These are phyloP conservation scores for Cucumis cinereus DNA, from an alignment of 306 rosid species.

Conservation along the genomic window DNA sequence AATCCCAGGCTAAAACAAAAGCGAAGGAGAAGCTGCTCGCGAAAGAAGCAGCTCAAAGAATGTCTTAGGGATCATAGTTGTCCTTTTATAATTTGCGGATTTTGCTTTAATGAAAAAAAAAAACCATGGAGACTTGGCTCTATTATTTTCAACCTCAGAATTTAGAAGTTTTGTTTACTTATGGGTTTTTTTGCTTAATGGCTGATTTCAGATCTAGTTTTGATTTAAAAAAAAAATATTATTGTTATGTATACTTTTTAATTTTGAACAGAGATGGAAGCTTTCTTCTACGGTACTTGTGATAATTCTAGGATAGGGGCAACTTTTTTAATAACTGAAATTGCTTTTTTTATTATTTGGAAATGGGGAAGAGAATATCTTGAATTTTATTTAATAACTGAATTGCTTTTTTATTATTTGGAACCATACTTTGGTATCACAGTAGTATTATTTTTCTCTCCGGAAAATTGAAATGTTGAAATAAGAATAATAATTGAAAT, in stretches of 20 bases:
- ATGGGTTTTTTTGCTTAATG: neutral
- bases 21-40: slow-evolving; percentile 60
- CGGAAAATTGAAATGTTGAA: neutral
- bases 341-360: neutral
- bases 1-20: slow-evolving; percentile 67
- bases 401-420: neutral
- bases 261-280: neutral
- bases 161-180: neutral
- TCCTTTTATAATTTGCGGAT: neutral
- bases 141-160: neutral
- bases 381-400: neutral
- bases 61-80: slow-evolving; percentile 20
- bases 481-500: neutral
- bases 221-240: too few relatives aligned
- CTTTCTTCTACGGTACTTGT: neutral
- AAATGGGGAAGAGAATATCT: neutral
- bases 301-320: neutral
- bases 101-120: neutral
- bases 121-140: neutral
- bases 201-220: neutral
- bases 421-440: neutral
- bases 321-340: neutral
- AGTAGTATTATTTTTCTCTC: neutral
- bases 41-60: slow-evolving; percentile 75
- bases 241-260: neutral